Evolutionary conservation across 225 moss, liverwort and hornwort genomes (phyloP).

Genomic region (Straminergon stramineum): DNA sequence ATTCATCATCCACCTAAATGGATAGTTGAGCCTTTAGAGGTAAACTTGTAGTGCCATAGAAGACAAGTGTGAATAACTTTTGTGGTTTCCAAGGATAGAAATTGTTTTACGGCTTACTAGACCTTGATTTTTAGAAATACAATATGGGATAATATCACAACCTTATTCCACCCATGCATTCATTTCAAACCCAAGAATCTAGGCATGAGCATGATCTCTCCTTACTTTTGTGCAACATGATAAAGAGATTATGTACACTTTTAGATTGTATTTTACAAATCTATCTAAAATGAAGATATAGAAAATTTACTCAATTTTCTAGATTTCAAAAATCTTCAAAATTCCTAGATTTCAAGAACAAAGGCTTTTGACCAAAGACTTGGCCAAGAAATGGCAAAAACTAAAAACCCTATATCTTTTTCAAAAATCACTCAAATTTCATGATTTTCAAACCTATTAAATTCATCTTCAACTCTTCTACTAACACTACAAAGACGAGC

Average conservation of each 20-base stretch:
- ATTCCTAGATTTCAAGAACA: too few species aligned
- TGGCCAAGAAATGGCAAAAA: too few species aligned
- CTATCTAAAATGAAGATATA: too few species aligned
- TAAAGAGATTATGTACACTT: rapidly evolving
- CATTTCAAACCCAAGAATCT: background rate
- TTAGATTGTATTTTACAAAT: background rate
- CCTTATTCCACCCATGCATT: rapidly evolving
- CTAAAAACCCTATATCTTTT: too few species aligned
- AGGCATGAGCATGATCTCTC: background rate
- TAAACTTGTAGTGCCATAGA: background rate
- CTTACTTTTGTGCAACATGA: rapidly evolving
- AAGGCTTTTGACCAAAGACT: too few species aligned
- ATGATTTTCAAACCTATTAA: too few species aligned
- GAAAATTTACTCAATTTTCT: too few species aligned
- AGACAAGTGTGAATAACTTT: background rate
- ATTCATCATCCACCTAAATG: background rate
- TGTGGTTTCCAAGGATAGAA: rapidly evolving
- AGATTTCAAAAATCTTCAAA: too few species aligned
- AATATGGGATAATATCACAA: background rate
- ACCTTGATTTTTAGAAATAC: background rate
- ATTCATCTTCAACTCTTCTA: too few species aligned
- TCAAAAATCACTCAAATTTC: too few species aligned
- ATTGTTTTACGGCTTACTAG: rapidly evolving
- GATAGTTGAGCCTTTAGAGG: background rate
- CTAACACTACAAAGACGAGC: too few species aligned